Base-by-base conservation (phyloP, 805 yeast genomes). In the Ogataea parapolymorpha region DNA sequence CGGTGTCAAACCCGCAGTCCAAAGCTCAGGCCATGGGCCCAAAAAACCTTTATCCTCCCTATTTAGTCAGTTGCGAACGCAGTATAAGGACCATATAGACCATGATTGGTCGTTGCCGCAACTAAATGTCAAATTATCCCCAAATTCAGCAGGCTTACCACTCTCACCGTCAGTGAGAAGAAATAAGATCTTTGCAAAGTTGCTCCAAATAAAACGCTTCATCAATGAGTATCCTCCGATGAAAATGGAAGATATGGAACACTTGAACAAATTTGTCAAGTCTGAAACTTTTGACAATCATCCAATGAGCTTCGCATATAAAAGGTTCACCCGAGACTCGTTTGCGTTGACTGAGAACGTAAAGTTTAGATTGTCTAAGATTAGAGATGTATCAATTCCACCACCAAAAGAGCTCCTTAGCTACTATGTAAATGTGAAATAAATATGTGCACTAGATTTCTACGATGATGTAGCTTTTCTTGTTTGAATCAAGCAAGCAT, bases 401-500 rank as follows among this genome's bases (percentile, higher is more conserved):
- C 40, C 48, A 1, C 45, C 55, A 2, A 33, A 45, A 11, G 33
- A 42, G 14, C 38, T 49, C 12, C 7, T 30, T 12, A 10, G 11
- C 3, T 51, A 47, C 34, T 51, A 45, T 32, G 37, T 26, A 6
- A 26, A 35, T 26, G 37, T 26, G 6, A 26, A 37, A 24, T 30
- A 29, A 13, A 28, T 27, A 32, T 32, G 13, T 32, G 32, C 25
- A 27, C 30, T 30, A 49, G 13, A 51, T 17, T 32, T 59, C 60
- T 26, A 72, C 55, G 12, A 71, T 62, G 20, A 59, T 47, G 48
- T 71, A 73, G 37, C 66, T 62, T 45, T 65, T 69, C 36, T 56
- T 67, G 18, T 66, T 53, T 7, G 55, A 47, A 46, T 72, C 77
- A 26, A 74, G 45, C 12, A 75, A 44, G 44, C 73, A 68, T 5